Percentiles rank a stretch among this genome's conserved stretches.
Evolutionary conservation across 129 eudicot species (phyloP).

Genomic region (Artemisia tridentata): DNA sequence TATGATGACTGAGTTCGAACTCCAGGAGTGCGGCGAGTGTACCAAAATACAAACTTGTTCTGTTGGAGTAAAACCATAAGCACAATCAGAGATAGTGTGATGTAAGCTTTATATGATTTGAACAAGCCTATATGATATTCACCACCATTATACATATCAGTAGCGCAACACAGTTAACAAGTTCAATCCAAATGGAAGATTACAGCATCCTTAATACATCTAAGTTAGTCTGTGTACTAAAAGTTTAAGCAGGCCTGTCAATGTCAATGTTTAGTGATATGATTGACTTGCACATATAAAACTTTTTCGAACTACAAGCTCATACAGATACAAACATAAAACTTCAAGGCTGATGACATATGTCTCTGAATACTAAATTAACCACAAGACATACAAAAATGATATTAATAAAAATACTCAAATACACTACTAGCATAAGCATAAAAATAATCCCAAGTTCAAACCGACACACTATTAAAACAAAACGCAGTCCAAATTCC

Average conservation of each 20-base stretch:
- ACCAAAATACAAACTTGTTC: conserved; percentile 92
- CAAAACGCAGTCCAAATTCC: too few species aligned
- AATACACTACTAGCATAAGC: too few species aligned
- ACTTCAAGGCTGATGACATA: too few species aligned
- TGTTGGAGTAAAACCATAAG: conserved; percentile 33
- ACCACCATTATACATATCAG: conserved; percentile 10
- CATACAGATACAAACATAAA: too few species aligned
- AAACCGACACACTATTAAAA: too few species aligned
- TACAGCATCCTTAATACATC: not conserved
- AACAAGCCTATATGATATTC: not conserved
- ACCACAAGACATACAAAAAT: too few species aligned
- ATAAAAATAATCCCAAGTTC: too few species aligned
- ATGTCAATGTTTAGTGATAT: too few species aligned
- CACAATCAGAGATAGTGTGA: conserved; percentile 3
- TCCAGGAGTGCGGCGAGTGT: conserved; percentile 98
- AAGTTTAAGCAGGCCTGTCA: not conserved
- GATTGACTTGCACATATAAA: too few species aligned
- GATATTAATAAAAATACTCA: too few species aligned
- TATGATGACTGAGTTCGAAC: conserved; percentile 86
- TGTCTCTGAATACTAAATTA: too few species aligned
- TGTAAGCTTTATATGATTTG: not conserved
- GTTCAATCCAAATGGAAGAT: conserved; percentile 24
- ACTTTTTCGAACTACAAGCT: too few species aligned
- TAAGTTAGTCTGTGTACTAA: conserved; percentile 4
- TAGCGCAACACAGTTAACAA: not conserved